phyloP scores from a whole-genome alignment of 129 eudicot genomes.

The Pseudognaphalium luteoalbum region DNA sequence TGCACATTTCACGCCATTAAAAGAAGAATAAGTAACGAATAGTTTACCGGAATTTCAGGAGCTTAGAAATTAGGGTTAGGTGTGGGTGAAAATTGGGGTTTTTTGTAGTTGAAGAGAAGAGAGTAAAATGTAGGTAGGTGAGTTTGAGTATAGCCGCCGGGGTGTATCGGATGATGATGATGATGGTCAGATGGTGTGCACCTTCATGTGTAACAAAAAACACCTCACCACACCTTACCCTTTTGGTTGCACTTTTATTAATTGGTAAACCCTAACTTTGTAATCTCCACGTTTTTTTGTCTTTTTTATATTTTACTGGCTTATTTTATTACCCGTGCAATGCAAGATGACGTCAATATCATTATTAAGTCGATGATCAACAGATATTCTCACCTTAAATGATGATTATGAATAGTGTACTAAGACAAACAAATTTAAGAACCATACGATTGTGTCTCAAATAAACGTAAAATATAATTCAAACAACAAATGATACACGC shows the following conservation, averaged over 20 bases:
- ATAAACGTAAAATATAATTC: no score
- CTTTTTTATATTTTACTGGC: not conserved
- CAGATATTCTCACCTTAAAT: no score
- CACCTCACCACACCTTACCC: conserved; percentile 9
- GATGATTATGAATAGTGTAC: no score
- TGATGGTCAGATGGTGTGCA: conserved; percentile 24
- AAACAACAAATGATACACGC: no score
- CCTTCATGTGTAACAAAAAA: conserved; percentile 7
- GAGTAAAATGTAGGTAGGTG: not conserved
- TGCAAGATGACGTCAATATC: no score
- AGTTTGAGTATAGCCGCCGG: conserved; percentile 29
- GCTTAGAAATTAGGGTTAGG: not conserved
- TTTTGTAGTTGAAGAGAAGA: not conserved
- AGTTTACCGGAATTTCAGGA: conserved; percentile 21
- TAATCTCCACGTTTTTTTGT: conserved; percentile 28
- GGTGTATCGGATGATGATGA: conserved; percentile 31
- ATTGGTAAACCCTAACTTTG: conserved; percentile 30
- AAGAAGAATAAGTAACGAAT: not conserved
- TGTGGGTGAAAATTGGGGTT: not conserved
- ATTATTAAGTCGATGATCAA: no score
- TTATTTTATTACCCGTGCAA: not conserved
- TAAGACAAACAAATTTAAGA: no score
- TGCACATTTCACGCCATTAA: not conserved
- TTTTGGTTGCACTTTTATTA: not conserved
- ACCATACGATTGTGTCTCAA: no score